Evolutionary conservation across 768 basidiomycete genomes (phyloP).

Genomic region (Macrolepiota albuminosa): DNA sequence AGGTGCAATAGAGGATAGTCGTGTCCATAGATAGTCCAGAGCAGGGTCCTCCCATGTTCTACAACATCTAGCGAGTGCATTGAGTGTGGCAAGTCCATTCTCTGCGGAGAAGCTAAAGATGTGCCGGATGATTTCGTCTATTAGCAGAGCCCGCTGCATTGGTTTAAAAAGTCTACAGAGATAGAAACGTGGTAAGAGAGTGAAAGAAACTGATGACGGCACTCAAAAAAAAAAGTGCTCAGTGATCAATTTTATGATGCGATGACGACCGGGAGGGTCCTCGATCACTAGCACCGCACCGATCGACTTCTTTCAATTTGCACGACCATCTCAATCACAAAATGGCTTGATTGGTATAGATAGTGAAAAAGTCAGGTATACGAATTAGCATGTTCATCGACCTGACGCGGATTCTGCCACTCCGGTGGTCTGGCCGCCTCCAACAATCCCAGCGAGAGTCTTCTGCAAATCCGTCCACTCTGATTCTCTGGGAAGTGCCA

Average conservation of each 20-base stretch:
- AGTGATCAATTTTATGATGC: slow-evolving; percentile 4
- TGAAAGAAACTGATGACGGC: not conserved
- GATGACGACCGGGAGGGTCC: slow-evolving; percentile 13
- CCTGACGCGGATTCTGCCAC: slow-evolving; percentile 20
- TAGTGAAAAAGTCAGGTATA: not conserved
- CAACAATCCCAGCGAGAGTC: slow-evolving; percentile 70
- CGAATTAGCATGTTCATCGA: slow-evolving; percentile 7
- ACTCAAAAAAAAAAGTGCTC: not conserved
- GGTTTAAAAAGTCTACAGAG: not conserved
- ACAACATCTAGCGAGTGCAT: slow-evolving; percentile 35
- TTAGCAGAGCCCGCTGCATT: slow-evolving; percentile 42
- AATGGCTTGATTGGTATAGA: not conserved
- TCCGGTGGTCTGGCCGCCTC: slow-evolving; percentile 47
- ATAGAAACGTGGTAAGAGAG: not conserved
- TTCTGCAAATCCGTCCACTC: slow-evolving; percentile 95
- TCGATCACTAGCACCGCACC: not conserved
- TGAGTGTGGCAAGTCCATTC: slow-evolving; percentile 25
- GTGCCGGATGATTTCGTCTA: slow-evolving; percentile 45
- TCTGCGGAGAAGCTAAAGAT: slow-evolving; percentile 32
- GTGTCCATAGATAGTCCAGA: slow-evolving; percentile 41
- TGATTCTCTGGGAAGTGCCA: slow-evolving; percentile 79
- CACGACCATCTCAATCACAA: not conserved
- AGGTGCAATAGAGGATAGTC: slow-evolving; percentile 35
- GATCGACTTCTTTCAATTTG: not conserved
- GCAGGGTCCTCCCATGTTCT: slow-evolving; percentile 45